Evolutionary conservation across 1,139 yeast species (phyloP).

Genomic region (Taphrina sp.): DNA sequence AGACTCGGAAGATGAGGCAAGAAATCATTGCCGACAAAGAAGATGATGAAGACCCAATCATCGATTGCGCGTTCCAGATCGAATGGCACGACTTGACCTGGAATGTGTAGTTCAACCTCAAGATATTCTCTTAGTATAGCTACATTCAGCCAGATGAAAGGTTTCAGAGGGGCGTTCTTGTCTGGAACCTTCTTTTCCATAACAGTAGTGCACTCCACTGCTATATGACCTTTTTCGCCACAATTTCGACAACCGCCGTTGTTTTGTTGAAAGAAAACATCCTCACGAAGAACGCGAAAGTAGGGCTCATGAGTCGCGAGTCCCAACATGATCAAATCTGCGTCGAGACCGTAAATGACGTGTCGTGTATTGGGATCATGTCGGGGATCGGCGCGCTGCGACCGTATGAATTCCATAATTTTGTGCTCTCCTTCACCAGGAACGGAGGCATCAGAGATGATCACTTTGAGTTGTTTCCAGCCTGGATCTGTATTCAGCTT

Average conservation of each 20-base stretch:
- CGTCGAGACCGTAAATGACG: constrained; percentile 96
- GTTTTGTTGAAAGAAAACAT: constrained; percentile 76
- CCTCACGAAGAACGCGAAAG: constrained; percentile 89
- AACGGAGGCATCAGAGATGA: constrained; percentile 94
- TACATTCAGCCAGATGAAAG: constrained; percentile 91
- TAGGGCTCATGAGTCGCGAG: constrained; percentile 96
- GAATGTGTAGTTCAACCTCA: constrained; percentile 73
- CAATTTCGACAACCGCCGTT: constrained; percentile 44
- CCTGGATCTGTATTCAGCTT: constrained; percentile 86
- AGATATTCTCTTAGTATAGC: constrained; percentile 85
- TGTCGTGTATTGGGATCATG: constrained; percentile 87
- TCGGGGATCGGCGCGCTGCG: constrained; percentile 68
- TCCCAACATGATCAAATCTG: constrained; percentile 96
- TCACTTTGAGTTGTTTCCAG: constrained; percentile 76
- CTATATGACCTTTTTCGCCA: constrained; percentile 38
- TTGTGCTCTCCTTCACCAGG: constrained; percentile 93
- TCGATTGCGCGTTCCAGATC: constrained; percentile 94
- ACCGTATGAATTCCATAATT: constrained; percentile 81
- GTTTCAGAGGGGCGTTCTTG: constrained; percentile 61
- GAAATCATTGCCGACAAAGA: constrained; percentile 98
- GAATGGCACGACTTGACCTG: constrained; percentile 67
- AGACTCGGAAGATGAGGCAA: constrained; percentile 93
- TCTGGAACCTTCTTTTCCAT: constrained; percentile 49
- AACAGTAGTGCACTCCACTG: constrained; percentile 39
- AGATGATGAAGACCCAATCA: constrained; percentile 99